phyloP scores from a whole-genome alignment of 2,329 filamentous ascomycete species.

The Geosmithia morbida region DNA sequence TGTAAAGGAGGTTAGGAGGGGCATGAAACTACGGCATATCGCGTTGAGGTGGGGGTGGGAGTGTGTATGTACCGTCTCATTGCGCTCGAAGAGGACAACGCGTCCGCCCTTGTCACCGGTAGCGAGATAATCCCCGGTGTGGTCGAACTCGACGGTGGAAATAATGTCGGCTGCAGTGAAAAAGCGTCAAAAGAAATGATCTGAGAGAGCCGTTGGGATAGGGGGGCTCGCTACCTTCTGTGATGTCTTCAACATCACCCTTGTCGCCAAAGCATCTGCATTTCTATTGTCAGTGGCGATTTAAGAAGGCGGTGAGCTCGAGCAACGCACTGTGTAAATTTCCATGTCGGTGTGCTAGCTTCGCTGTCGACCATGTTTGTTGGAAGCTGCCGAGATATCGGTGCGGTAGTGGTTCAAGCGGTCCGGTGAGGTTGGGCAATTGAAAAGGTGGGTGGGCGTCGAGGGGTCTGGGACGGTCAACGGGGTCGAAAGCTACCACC shows the following conservation, averaged over 20 bases:
- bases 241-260: slow-evolving; percentile 97
- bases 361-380: slow-evolving; percentile 92
- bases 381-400: slow-evolving; percentile 8
- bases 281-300: slow-evolving; percentile 5
- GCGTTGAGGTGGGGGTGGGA: neutral
- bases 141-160: slow-evolving; percentile 81
- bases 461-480: neutral
- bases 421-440: neutral
- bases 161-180: slow-evolving; percentile 63
- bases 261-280: slow-evolving; percentile 97
- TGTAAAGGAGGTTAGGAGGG: slow-evolving; percentile 19
- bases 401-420: neutral
- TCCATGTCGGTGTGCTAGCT: slow-evolving; percentile 91
- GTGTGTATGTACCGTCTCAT: slow-evolving; percentile 64
- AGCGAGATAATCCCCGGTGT: slow-evolving; percentile 78
- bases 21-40: slow-evolving; percentile 14
- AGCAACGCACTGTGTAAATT: slow-evolving; percentile 88
- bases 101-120: slow-evolving; percentile 83
- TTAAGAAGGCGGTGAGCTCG: neutral
- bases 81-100: slow-evolving; percentile 79
- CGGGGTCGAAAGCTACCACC: neutral
- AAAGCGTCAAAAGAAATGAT: slow-evolving; percentile 9
- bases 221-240: slow-evolving; percentile 55
- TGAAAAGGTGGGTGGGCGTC: neutral
- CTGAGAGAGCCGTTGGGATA: neutral